Percentiles rank a stretch among this genome's conserved stretches.
These are phyloP conservation scores for Sclerotinia trifoliorum DNA, from an alignment of 2,329 filamentous ascomycete genomes.

Conservation along the genomic window DNA sequence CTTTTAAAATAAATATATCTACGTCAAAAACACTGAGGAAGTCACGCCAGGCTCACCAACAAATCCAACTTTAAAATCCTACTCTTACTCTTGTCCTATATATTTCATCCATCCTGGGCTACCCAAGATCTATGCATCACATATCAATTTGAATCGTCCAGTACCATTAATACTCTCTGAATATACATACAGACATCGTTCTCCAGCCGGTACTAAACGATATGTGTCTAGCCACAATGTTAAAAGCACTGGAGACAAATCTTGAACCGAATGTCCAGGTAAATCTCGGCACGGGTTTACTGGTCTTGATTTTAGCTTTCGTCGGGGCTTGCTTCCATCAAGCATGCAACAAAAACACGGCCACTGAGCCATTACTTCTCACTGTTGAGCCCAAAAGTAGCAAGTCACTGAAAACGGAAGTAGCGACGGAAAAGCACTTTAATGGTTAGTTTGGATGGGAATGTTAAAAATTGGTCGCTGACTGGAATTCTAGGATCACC, in stretches of 20 bases:
- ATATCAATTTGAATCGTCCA: background rate
- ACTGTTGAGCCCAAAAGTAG: conserved; percentile 7
- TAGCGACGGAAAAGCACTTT: background rate
- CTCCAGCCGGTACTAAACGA: background rate
- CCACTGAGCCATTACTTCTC: conserved; percentile 13
- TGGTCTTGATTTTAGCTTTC: conserved; percentile 15
- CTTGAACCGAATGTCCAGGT: background rate
- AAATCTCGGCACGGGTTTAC: conserved; percentile 11
- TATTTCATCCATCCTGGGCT: background rate
- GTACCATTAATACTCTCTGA: background rate
- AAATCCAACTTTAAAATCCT: background rate
- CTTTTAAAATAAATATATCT: background rate
- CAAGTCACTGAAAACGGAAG: background rate
- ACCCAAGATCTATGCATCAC: background rate
- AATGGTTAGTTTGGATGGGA: background rate
- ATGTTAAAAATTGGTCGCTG: background rate
- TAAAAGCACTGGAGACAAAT: background rate
- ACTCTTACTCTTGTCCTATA: background rate
- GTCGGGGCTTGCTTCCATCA: conserved; percentile 4
- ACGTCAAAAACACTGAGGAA: background rate
- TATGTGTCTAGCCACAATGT: conserved; percentile 16
- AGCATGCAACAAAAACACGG: background rate
- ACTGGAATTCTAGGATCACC: background rate
- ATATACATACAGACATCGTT: background rate
- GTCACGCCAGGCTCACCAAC: background rate